phyloP scores from a whole-genome alignment of 192 early-diverging fungal species.

The Backusella macrospora region DNA sequence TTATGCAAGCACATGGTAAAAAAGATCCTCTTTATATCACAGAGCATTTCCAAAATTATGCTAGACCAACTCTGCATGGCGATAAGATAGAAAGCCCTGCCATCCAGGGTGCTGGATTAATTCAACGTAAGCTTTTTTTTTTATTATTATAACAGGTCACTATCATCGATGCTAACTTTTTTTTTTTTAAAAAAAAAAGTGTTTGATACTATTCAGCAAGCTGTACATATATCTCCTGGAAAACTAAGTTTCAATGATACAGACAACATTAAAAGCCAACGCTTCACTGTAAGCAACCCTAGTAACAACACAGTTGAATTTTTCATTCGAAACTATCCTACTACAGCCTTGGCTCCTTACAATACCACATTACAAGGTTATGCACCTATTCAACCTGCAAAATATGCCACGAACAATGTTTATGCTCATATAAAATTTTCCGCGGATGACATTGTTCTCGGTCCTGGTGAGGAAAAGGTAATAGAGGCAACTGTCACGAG shows the following conservation, averaged over 20 bases:
- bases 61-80: conserved; percentile 25
- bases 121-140: conserved; percentile 39
- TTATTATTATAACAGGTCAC: not conserved
- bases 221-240: conserved; percentile 44
- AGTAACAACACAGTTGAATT: conserved; percentile 39
- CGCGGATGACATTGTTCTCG: not conserved
- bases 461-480: conserved; percentile 16
- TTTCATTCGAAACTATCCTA: conserved; percentile 37
- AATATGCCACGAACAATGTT: conserved; percentile 18
- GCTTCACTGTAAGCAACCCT: conserved; percentile 46
- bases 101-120: conserved; percentile 56
- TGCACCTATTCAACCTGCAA: conserved; percentile 23
- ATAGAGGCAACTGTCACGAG: not conserved
- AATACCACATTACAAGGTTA: conserved; percentile 12
- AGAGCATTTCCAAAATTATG: conserved; percentile 41
- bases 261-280: conserved; percentile 29
- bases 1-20: conserved; percentile 43
- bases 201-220: conserved; percentile 42
- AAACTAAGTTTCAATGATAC: conserved; percentile 57
- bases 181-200: conserved; percentile 21
- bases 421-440: conserved; percentile 15
- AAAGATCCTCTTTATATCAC: conserved; percentile 29
- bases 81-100: conserved; percentile 33
- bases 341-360: conserved; percentile 43
- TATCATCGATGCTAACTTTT: not conserved